Evolutionary conservation across 345 rosid species (phyloP).

Genomic region (Raphanus raphanistrum): DNA sequence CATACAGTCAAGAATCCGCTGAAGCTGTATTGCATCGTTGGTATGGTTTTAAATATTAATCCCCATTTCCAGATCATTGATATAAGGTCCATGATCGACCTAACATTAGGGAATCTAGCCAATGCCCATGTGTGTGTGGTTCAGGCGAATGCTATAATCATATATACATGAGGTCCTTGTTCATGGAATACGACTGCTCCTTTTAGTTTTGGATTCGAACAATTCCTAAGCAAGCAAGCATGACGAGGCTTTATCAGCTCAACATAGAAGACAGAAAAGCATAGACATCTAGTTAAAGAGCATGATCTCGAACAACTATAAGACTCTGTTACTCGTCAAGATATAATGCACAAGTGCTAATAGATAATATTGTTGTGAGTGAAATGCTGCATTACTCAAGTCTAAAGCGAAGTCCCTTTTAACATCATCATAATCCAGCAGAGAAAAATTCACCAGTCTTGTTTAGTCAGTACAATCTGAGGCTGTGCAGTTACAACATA

Average conservation of each 20-base stretch:
- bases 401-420: too few species aligned
- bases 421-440: too few species aligned
- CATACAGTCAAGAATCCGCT: constrained; percentile 94
- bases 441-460: too few species aligned
- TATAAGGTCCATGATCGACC: constrained; percentile 82
- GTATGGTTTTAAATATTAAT: constrained; percentile 44
- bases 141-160: constrained; percentile 94
- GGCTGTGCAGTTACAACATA: too few species aligned
- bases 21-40: constrained; percentile 95
- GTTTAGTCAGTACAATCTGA: too few species aligned
- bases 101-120: constrained; percentile 85
- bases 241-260: constrained; percentile 27
- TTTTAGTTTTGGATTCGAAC: constrained; percentile 83
- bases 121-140: constrained; percentile 91
- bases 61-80: constrained; percentile 91
- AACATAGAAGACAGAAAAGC: not conserved
- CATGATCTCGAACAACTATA: constrained; percentile 11
- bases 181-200: constrained; percentile 85
- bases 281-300: not conserved
- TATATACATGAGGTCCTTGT: constrained; percentile 80
- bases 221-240: constrained; percentile 57
- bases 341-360: not conserved
- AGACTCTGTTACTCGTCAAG: constrained; percentile 3
- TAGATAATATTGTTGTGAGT: too few species aligned
- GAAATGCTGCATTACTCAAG: too few species aligned